These are phyloP conservation scores for Tuber melanosporum DNA, from an alignment of 495 filamentous ascomycete species.

Conservation along the genomic window DNA sequence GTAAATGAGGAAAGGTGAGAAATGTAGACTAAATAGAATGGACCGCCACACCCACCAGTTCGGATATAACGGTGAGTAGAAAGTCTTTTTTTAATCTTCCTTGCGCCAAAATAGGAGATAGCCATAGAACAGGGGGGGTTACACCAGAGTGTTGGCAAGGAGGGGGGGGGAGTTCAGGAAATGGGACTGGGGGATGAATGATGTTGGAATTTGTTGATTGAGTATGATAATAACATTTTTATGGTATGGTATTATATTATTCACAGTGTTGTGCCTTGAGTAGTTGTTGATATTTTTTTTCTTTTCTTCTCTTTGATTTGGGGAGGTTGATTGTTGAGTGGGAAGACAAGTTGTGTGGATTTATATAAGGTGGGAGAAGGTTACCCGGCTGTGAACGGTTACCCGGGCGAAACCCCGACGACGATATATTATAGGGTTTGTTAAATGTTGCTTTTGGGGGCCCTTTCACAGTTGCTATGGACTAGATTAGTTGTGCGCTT, in stretches of 20 bases:
- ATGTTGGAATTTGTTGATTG: background rate
- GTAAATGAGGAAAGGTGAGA: background rate
- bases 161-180: background rate
- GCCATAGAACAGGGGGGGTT: slow-evolving; percentile 36
- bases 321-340: no score
- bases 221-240: background rate
- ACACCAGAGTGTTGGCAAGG: slow-evolving; percentile 42
- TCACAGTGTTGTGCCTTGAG: no score
- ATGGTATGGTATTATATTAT: background rate
- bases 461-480: no score
- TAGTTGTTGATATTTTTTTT: no score
- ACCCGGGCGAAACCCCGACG: no score
- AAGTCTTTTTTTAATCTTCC: slow-evolving; percentile 33
- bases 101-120: slow-evolving; percentile 42
- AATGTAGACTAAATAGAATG: slow-evolving; percentile 36
- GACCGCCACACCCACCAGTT: slow-evolving; percentile 33
- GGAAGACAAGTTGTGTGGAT: no score
- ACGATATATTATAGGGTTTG: no score
- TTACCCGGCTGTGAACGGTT: no score
- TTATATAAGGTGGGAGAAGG: no score
- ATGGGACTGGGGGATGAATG: background rate
- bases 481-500: no score
- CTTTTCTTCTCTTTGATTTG: no score
- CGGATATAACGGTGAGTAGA: slow-evolving; percentile 37
- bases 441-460: no score